phyloP scores from a whole-genome alignment of 2,329 filamentous ascomycete genomes.

The Penicillium aurantiogriseum region DNA sequence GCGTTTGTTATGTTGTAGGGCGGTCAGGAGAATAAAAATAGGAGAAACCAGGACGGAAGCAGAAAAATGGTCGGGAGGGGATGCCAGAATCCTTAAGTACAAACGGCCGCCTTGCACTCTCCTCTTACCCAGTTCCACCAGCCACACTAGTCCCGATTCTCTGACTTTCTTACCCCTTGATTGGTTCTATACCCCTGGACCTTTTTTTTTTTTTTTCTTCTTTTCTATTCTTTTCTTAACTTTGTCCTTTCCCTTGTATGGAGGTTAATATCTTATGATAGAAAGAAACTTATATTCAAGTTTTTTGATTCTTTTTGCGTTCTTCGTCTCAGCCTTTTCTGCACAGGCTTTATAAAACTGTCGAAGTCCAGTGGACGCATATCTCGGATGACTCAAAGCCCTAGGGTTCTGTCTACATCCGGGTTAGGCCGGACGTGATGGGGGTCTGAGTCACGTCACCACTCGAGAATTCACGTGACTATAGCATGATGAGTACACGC shows the following conservation, averaged over 20 bases:
- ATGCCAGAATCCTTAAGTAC: constrained; percentile 31
- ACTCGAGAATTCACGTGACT: constrained; percentile 16
- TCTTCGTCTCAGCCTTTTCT: neutral
- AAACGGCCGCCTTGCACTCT: constrained; percentile 17
- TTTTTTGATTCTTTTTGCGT: neutral
- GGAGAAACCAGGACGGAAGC: constrained; percentile 22
- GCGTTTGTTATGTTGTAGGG: constrained; percentile 21
- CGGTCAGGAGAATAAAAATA: constrained; percentile 17
- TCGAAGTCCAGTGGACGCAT: neutral
- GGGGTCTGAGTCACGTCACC: constrained; percentile 19
- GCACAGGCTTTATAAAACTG: neutral
- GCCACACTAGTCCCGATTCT: constrained; percentile 18
- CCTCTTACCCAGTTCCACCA: constrained; percentile 23
- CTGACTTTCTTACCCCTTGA: constrained; percentile 10
- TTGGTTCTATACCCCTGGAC: constrained; percentile 20
- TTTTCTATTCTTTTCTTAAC: neutral
- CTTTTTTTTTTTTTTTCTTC: neutral
- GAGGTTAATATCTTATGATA: neutral
- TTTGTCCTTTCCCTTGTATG: neutral
- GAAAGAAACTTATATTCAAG: no score
- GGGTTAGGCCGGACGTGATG: constrained; percentile 16
- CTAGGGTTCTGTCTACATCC: constrained; percentile 23
- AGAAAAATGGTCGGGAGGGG: constrained; percentile 25
- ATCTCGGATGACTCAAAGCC: constrained; percentile 13
- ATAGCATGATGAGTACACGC: neutral